These are phyloP conservation scores for Candida hungchunana DNA, from an alignment of 805 yeast species.

Conservation along the genomic window DNA sequence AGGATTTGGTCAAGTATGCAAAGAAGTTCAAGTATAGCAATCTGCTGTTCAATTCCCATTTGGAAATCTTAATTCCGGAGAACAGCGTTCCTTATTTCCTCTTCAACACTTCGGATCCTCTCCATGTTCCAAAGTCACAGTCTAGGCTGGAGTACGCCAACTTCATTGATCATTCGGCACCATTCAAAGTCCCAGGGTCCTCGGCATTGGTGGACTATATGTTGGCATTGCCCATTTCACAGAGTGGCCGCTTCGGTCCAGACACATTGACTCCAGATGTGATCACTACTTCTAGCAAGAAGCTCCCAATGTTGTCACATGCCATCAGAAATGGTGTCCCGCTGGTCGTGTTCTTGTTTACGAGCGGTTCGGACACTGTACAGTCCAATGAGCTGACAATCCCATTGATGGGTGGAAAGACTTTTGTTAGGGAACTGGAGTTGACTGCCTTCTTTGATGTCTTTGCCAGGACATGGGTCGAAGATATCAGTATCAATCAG, in stretches of 20 bases:
- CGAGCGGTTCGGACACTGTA: constrained; percentile 20
- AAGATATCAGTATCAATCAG: constrained; percentile 28
- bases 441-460: constrained; percentile 34
- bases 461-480: constrained; percentile 39
- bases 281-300: constrained; percentile 5
- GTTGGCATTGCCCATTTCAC: constrained; percentile 34
- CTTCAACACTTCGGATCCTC: constrained; percentile 31
- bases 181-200: constrained; percentile 36
- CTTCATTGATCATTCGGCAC: constrained; percentile 31
- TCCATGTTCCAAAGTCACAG: constrained; percentile 14
- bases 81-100: constrained; percentile 34
- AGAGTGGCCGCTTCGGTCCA: constrained; percentile 16
- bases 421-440: constrained; percentile 3
- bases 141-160: constrained; percentile 21
- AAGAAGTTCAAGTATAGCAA: constrained; percentile 20
- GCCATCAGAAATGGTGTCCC: constrained; percentile 28
- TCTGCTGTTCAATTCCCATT: constrained; percentile 13
- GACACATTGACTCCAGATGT: constrained; percentile 11
- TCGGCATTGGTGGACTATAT: constrained; percentile 35
- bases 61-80: constrained; percentile 30
- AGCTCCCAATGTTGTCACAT: constrained; percentile 29
- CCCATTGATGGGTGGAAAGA: constrained; percentile 12
- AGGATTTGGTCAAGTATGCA: constrained; percentile 22
- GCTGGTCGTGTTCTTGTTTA: constrained; percentile 35
- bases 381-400: constrained; percentile 13